Base-by-base conservation (phyloP, 495 filamentous ascomycete genomes). In the Tetracladium setigerum region DNA sequence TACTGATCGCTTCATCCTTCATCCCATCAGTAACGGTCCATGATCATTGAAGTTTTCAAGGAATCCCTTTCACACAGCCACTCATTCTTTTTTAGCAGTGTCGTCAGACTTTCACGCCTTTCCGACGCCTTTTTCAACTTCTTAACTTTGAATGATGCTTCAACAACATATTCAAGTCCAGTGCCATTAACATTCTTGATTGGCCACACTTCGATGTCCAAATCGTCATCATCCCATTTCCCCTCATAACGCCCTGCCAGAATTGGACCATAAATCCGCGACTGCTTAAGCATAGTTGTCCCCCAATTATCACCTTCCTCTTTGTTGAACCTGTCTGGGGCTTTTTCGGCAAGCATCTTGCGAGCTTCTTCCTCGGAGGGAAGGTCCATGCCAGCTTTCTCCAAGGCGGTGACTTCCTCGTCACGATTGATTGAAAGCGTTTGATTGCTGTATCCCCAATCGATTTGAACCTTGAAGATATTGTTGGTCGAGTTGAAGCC, bases 401-500 rank as follows among this genome's bases (percentile, higher is more conserved):
- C 55, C 2, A 32, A 16, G 14, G 46, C 39, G 5, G 41, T 41
- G 14, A 42, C 46, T 4, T 37, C 45, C 38, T 56, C 44, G 13
- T 50, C 52, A 10, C 56, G 48, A 22, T 50, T 51, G 41, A 65
- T 63, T 27, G 57, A 61, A 7, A 65, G 54, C 0, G 62, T 65
- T 52, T 58, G 48, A 40, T 56, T 50, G 17, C 14, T 8, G 44
- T 57, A 63, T 18, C 56, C 54, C 58, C 56, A 61, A 22, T 65
- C 62, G 27, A 63, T 46, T 50, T 65, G 60, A 13, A 60, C 56
- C 10, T 61, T 54, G 44, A 60, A 65, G 19, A 50, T 51, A 34
- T 51, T 47, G 15, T 57, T 42, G 38, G 41, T 49, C 27, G 43
- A 39, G 30, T 62, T 53, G 45, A 57, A 63, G 10, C 60, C 62